Base-by-base conservation (phyloP, 257 asterid genomes). In the Marsdenia floribunda region DNA sequence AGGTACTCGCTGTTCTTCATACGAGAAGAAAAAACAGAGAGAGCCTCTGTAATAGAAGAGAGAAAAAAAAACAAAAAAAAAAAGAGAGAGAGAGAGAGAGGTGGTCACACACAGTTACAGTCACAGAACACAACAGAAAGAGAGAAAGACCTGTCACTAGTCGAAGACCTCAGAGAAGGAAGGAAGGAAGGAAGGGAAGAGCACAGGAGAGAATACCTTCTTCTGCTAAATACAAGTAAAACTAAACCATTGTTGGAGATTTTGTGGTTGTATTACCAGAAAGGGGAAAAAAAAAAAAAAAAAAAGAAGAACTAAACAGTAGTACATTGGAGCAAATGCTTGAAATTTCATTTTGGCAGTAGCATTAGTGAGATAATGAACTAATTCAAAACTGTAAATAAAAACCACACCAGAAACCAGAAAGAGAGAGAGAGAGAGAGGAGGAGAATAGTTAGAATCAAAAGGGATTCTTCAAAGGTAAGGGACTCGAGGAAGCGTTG, bases 401-500 rank as follows among this genome's bases (percentile, higher is more conserved):
- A 33, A 66, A 14, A 40, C 46, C 46, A 4, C 61, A 6, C 8
- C 65, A 24, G 63, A 18, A 70, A 12, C 29, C 55, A 15, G 24
- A 37, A 50, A 40, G 61, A 38, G 57, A 29, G 44, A 71, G 64
- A 58, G 76, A 65, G 67, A 71, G 80, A 70, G 63, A 65, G 68
- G 68, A 40, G 68, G 57, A 46, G 77, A 54, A 42, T 44, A 44
- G 8, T 44, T 44, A 44, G 78, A 40, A 76, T 24, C 9, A 75
- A 59, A 68, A 66, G 3, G 3, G 63, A 42, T 68, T 38, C 54
- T 33, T 33, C 37, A 46, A 49, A 64, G 81, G 86, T 84, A 29
- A 82, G 92, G 95, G 97, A 95, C 96, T 92, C 95, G 95, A 91
- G 96, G 89, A 75, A 22, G 78, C 53, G 82, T 76, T 35, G 83